Conservation (phyloP, 495 filamentous ascomycete species). For the Penicillium turbatum region DNA sequence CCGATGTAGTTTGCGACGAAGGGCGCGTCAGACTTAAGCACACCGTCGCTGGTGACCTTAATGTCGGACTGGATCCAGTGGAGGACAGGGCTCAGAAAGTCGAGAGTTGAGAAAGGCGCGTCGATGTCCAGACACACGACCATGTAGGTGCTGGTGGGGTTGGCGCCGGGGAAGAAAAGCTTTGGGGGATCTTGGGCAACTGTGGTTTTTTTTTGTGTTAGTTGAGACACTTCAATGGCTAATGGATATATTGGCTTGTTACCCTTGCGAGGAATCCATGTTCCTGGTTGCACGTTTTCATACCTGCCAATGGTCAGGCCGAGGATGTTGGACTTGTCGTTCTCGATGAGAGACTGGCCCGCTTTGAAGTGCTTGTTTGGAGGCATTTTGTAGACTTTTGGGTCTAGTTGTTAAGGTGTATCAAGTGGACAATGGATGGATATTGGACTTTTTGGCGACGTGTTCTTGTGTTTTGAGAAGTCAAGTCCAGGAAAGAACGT, state of each 20-base stretch:
- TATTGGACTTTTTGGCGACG: not conserved
- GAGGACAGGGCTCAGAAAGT: constrained; percentile 37
- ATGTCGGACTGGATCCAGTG: constrained; percentile 50
- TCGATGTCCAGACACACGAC: constrained; percentile 48
- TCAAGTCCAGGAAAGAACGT: not conserved
- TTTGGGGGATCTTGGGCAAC: constrained; percentile 30
- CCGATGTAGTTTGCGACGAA: constrained; percentile 46
- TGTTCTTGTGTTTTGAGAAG: not conserved
- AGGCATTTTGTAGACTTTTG: constrained; percentile 24
- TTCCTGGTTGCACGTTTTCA: constrained; percentile 27
- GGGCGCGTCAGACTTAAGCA: constrained; percentile 18
- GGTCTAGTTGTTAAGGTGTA: not conserved
- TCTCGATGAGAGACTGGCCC: constrained; percentile 32
- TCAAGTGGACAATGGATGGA: not conserved
- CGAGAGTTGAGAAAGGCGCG: constrained; percentile 48
- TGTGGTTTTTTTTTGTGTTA: constrained; percentile 6
- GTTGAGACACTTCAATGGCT: not conserved
- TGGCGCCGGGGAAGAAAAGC: constrained; percentile 22
- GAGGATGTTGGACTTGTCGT: constrained; percentile 31
- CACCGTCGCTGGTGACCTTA: constrained; percentile 20
- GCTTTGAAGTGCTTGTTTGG: constrained; percentile 25
- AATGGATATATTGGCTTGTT: not conserved
- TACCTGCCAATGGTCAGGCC: constrained; percentile 26
- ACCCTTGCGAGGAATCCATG: constrained; percentile 31
- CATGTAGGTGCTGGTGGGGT: constrained; percentile 37